A percentile compares a stretch with the other conserved stretches of the same genome.
These are phyloP conservation scores for Neurospora hispaniola DNA, from an alignment of 495 filamentous ascomycete genomes.

Conservation along the genomic window DNA sequence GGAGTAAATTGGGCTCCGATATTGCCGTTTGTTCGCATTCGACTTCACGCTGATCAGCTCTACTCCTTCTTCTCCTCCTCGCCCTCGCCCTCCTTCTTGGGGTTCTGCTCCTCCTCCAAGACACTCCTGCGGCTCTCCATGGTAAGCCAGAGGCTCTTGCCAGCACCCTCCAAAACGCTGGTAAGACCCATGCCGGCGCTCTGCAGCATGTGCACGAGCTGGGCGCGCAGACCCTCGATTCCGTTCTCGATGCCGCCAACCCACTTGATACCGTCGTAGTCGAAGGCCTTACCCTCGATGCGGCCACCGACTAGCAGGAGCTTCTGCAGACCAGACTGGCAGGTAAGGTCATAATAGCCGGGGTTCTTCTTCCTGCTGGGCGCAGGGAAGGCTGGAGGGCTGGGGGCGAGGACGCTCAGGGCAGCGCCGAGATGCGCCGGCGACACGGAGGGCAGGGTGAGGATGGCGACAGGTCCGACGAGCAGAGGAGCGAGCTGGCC, in stretches of 20 bases:
- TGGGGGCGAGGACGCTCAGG: constrained; percentile 63
- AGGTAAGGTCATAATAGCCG: constrained; percentile 62
- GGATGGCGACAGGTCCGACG: constrained; percentile 63
- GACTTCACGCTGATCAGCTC: constrained; percentile 10
- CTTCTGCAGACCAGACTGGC: constrained; percentile 76
- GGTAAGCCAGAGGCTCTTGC: constrained; percentile 72
- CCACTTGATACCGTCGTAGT: constrained; percentile 68
- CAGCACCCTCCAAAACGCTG: constrained; percentile 59
- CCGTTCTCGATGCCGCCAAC: constrained; percentile 77
- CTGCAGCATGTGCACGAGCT: constrained; percentile 70
- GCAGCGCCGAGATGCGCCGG: constrained; percentile 73
- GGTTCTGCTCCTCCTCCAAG: constrained; percentile 64
- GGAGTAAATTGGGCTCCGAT: neutral
- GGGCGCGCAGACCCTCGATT: constrained; percentile 67
- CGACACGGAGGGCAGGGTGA: constrained; percentile 74
- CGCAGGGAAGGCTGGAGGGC: constrained; percentile 58
- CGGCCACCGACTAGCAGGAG: constrained; percentile 76
- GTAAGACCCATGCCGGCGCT: constrained; percentile 64
- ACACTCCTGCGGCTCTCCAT: constrained; percentile 66
- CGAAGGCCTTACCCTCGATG: constrained; percentile 72
- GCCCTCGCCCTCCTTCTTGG: constrained; percentile 20
- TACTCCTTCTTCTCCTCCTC: constrained; percentile 23
- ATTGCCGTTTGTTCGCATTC: neutral
- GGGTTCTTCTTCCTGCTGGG: constrained; percentile 66
- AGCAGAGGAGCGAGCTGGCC: constrained; percentile 64